Base-by-base conservation (phyloP, 163 green algal genomes). In the Coccomyxa subellipsoidea region DNA sequence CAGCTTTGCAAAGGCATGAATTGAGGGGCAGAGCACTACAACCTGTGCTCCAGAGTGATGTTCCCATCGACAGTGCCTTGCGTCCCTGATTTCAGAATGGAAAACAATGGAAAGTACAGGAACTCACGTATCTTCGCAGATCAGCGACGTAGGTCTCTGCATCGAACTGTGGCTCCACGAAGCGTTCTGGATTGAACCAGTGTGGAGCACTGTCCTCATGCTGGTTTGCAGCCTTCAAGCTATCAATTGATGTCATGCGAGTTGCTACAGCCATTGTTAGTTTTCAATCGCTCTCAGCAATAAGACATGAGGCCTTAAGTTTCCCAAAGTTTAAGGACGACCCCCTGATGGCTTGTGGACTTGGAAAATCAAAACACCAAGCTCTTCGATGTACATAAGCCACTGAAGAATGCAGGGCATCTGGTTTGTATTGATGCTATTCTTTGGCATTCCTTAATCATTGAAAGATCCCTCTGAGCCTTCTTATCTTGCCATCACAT, bases 121-220 rank as follows among this genome's bases (percentile, higher is more conserved):
- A n/a, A 9, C 59, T 71, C 80, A 97, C 94, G 84, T 92, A 96
- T n/a, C 90, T 81, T 25, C 93, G 82, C n/a, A 98, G 82, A 32
- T 98, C 92, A 0, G 91, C 86, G 8, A 99, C 91, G 77, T 95
- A 98, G 0, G 69, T 73, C 0, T 95, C 92, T 0, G 90, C 78
- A n/a, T 94, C 87, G 78, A 98, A 99, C 21, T 92, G 75, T 0
- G 84, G 47, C 8, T 91, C 82, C 21, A 90, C 35, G 76, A 99
- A 98, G 0, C 80, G 83, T 32, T 95, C 89, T 21, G 93, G 90
- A 35, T 96, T 91, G 38, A 99, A 94, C 95, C 95, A 98, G 27
- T 69, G 72, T 1, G 83, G 59, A 53, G n/a, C 15, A 7, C 40
- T 53, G 27, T 72, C 77, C 27, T 72, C 47, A 6, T 34, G 31